Percentiles rank a stretch among this genome's conserved stretches.
Conservation (phyloP, 1,139 yeast genomes). For the Pichia sp. region DNA sequence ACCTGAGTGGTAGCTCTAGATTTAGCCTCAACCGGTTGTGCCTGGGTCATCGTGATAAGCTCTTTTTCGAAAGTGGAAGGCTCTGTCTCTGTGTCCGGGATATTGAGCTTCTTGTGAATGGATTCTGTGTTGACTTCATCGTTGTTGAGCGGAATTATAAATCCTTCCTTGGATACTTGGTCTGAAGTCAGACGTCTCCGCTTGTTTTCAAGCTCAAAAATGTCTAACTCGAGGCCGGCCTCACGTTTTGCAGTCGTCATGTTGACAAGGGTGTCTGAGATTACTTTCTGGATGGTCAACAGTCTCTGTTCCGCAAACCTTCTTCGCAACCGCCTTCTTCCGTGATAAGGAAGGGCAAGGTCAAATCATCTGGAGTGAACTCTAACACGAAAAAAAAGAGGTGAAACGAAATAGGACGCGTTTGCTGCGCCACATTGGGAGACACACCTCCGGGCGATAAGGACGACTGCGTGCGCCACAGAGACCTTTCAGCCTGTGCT, state of each 20-base stretch:
- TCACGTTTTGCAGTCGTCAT: constrained; percentile 6
- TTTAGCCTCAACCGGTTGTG: constrained; percentile 25
- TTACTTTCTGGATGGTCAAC: background rate
- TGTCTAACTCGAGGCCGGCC: constrained; percentile 6
- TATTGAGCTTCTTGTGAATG: constrained; percentile 28
- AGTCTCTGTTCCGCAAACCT: no score
- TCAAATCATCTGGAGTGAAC: background rate
- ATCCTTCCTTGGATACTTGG: constrained; percentile 25
- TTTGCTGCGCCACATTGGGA: background rate
- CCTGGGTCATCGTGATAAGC: constrained; percentile 51
- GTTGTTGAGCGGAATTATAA: constrained; percentile 27
- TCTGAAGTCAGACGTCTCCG: constrained; percentile 13
- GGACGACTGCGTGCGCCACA: background rate
- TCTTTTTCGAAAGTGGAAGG: constrained; percentile 66
- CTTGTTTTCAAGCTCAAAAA: constrained; percentile 14
- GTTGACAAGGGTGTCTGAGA: background rate
- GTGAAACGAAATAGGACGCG: background rate
- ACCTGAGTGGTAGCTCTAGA: constrained; percentile 34
- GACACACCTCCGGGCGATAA: background rate
- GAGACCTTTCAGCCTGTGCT: background rate
- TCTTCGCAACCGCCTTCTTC: no score
- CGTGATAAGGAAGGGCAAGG: background rate
- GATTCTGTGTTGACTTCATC: constrained; percentile 17
- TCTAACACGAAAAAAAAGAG: background rate
- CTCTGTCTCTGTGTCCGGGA: constrained; percentile 35